phyloP scores from a whole-genome alignment of 1,284 basidiomycete species.

The Singerocomus inundabilis region DNA sequence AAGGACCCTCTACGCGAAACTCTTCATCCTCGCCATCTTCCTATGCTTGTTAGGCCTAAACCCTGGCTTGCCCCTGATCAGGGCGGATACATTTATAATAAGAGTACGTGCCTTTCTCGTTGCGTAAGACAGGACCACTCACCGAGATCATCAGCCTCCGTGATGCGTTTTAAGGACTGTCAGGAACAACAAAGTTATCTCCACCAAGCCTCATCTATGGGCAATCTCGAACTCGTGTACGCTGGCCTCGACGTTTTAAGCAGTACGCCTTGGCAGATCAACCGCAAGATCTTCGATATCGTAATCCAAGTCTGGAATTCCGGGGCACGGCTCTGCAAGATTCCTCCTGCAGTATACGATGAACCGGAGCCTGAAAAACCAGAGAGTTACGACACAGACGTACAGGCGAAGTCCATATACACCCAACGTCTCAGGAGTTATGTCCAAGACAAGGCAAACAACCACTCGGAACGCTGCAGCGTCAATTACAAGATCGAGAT shows the following conservation, averaged over 20 bases:
- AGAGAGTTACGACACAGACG: conserved; percentile 62
- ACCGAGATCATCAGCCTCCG: conserved; percentile 45
- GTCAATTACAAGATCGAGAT: conserved; percentile 99
- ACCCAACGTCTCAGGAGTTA: conserved; percentile 60
- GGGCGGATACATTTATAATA: conserved; percentile 85
- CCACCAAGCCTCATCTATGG: conserved; percentile 68
- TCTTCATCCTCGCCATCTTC: conserved; percentile 90
- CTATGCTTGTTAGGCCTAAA: conserved; percentile 92
- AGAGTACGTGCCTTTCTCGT: conserved; percentile 45
- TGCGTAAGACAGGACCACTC: not conserved
- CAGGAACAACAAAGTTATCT: conserved; percentile 86
- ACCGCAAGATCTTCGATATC: conserved; percentile 72
- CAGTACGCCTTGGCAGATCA: conserved; percentile 90
- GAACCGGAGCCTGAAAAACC: conserved; percentile 66
- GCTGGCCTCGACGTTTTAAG: conserved; percentile 91
- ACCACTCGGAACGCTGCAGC: conserved; percentile 89
- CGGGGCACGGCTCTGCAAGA: conserved; percentile 71
- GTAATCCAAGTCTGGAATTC: conserved; percentile 84
- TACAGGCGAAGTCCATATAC: conserved; percentile 62
- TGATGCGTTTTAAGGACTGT: conserved; percentile 94
- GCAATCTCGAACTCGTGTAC: conserved; percentile 84
- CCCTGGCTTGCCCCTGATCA: conserved; percentile 81
- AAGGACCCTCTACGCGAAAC: conserved; percentile 76
- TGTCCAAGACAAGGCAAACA: conserved; percentile 67
- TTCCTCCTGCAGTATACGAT: conserved; percentile 68